Conservation (phyloP, 768 basidiomycete genomes). For the Hydnum rufescens region DNA sequence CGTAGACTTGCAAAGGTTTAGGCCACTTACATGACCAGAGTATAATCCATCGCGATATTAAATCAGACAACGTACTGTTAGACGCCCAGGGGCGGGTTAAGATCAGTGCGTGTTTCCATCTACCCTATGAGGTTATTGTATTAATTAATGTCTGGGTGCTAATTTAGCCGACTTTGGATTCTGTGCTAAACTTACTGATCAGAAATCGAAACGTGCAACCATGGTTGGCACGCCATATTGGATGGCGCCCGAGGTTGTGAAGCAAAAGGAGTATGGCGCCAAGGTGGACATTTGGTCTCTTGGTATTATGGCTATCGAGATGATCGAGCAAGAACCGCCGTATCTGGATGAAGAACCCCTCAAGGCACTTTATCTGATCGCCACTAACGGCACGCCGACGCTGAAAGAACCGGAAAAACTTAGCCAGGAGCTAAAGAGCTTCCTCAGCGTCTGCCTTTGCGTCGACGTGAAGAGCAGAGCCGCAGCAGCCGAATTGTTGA, state of each 20-base stretch:
- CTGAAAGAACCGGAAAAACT: constrained; percentile 82
- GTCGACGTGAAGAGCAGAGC: constrained; percentile 85
- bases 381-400: constrained; percentile 96
- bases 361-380: constrained; percentile 86
- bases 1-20: constrained; percentile 83
- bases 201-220: constrained; percentile 93
- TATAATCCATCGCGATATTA: constrained; percentile 96
- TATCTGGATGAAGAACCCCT: constrained; percentile 91
- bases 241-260: constrained; percentile 99
- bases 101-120: constrained; percentile 51
- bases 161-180: constrained; percentile 85
- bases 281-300: constrained; percentile 96
- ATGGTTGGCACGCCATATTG: constrained; percentile 97
- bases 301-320: constrained; percentile 97
- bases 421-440: constrained; percentile 83
- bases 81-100: constrained; percentile 87
- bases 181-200: constrained; percentile 87
- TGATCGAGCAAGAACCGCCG: constrained; percentile 96
- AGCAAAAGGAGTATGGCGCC: constrained; percentile 90
- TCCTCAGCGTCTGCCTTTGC: constrained; percentile 93
- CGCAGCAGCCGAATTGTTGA: constrained; percentile 24
- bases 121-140: not conserved
- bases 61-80: constrained; percentile 87
- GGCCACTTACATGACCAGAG: constrained; percentile 82
- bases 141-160: not conserved